phyloP scores from a whole-genome alignment of 2,329 filamentous ascomycete species.

The Parascedosporium putredinis region DNA sequence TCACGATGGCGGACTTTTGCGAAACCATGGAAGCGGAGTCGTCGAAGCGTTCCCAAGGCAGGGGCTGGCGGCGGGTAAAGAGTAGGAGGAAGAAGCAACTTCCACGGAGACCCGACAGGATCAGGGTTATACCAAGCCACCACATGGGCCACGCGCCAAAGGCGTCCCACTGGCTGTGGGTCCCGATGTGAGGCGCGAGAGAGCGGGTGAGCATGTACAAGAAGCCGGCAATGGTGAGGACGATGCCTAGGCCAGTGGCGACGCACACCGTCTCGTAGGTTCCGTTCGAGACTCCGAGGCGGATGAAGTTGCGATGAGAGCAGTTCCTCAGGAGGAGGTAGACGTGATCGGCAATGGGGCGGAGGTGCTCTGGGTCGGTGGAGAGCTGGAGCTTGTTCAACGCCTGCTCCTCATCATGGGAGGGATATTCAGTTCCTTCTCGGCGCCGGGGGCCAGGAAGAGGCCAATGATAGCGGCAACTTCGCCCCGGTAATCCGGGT shows the following conservation, averaged over 20 bases:
- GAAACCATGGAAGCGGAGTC: slow-evolving; percentile 20
- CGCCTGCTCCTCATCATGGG: slow-evolving; percentile 27
- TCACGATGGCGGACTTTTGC: slow-evolving; percentile 17
- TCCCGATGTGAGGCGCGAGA: slow-evolving; percentile 25
- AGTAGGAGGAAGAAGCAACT: slow-evolving; percentile 37
- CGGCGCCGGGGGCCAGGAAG: slow-evolving; percentile 28
- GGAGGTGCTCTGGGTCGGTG: slow-evolving; percentile 27
- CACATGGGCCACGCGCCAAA: slow-evolving; percentile 35
- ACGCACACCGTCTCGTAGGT: slow-evolving; percentile 38
- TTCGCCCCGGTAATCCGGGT: slow-evolving; percentile 17
- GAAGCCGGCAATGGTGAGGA: slow-evolving; percentile 28
- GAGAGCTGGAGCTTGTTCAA: slow-evolving; percentile 25
- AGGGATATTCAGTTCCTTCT: slow-evolving; percentile 38
- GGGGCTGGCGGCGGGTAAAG: slow-evolving; percentile 31
- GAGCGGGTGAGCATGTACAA: slow-evolving; percentile 28
- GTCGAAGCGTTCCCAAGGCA: slow-evolving; percentile 38
- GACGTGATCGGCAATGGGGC: slow-evolving; percentile 33
- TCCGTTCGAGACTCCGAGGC: slow-evolving; percentile 42
- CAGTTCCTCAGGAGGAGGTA: slow-evolving; percentile 35
- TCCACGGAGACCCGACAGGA: slow-evolving; percentile 33
- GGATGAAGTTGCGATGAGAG: slow-evolving; percentile 39
- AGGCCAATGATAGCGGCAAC: slow-evolving; percentile 28
- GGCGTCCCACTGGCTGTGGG: slow-evolving; percentile 29
- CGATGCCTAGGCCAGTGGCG: slow-evolving; percentile 31
- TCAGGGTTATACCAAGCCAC: slow-evolving; percentile 31